Conservation (phyloP, 2,329 filamentous ascomycete species). For the Fusarium sp. region DNA sequence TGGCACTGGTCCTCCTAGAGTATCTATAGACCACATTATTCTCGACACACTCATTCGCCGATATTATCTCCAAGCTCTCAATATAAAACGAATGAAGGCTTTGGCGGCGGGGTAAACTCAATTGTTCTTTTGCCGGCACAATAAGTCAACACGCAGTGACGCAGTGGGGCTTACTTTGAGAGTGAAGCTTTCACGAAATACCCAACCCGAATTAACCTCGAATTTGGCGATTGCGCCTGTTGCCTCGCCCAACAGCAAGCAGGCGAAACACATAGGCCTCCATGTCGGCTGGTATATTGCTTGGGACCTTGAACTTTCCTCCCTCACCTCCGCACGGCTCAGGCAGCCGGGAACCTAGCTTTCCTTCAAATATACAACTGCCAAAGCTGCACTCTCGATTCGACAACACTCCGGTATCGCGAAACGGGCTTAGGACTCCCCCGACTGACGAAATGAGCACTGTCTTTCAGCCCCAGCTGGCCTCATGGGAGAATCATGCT, state of each 20-base stretch:
- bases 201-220: neutral
- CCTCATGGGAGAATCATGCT: constrained; percentile 58
- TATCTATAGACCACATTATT: constrained; percentile 27
- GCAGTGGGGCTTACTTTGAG: constrained; percentile 1
- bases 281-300: constrained; percentile 45
- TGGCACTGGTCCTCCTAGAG: constrained; percentile 34
- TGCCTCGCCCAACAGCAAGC: neutral
- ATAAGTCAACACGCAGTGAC: neutral
- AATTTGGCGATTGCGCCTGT: neutral
- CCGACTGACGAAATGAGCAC: constrained; percentile 63
- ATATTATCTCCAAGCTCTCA: neutral
- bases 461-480: constrained; percentile 59
- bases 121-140: constrained; percentile 24
- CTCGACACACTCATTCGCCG: constrained; percentile 22
- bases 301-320: constrained; percentile 34
- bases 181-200: constrained; percentile 11
- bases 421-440: constrained; percentile 59
- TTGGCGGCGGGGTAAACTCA: neutral
- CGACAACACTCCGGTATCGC: constrained; percentile 29
- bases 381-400: constrained; percentile 38
- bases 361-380: constrained; percentile 26
- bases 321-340: constrained; percentile 35
- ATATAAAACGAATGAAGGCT: constrained; percentile 3
- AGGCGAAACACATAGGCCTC: constrained; percentile 10
- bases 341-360: constrained; percentile 28